Base-by-base conservation (phyloP, 805 yeast species). In the Metschnikowia drakensbergensis region DNA sequence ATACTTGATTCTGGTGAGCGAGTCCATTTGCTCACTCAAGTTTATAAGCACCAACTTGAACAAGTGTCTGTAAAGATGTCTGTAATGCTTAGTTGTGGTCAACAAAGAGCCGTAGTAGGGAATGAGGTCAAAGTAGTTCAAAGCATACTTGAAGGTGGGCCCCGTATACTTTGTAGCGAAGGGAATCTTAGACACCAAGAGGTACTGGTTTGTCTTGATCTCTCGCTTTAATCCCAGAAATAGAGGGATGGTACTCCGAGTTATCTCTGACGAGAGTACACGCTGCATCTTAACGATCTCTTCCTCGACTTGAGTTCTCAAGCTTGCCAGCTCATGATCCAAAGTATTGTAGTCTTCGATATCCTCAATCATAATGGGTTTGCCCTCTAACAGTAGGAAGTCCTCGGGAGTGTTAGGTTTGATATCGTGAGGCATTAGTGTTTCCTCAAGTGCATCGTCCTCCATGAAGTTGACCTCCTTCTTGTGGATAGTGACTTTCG, bases 11-110 rank as follows among this genome's bases (percentile, higher is more conserved):
- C 69, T 52, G 42, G 61, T 59, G 42, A 72, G 61, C 1, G 66
- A 65, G 32, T 71, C 74, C 25, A 71, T 59, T 50, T 67, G 72
- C 34, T 69, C 73, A 26, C 62, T 68, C 48, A 70, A 52, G 54
- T 72, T 72, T 39, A 68, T 62, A 51, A 69, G 49, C 43, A 71
- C 63, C 28, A 72, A 49, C 52, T 70, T 70, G 57, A 61, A 64
- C 30, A 72, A 54, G 47, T 72, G 76, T 29, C 59, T 62, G 45
- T 54, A 54, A 31, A 72, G 55, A 46, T 50, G 54, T 36, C 54
- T 58, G 50, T 53, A 50, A 40, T 64, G 67, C 25, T 56, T 57
- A 38, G 48, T 47, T 1, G 66, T 53, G 32, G 51, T 55, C 42
- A 67, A 48, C n/a, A 63, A 42, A 10, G 64, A 43, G 5, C 65